phyloP scores from a whole-genome alignment of 306 rosid genomes.

The Bauhinia variegata region DNA sequence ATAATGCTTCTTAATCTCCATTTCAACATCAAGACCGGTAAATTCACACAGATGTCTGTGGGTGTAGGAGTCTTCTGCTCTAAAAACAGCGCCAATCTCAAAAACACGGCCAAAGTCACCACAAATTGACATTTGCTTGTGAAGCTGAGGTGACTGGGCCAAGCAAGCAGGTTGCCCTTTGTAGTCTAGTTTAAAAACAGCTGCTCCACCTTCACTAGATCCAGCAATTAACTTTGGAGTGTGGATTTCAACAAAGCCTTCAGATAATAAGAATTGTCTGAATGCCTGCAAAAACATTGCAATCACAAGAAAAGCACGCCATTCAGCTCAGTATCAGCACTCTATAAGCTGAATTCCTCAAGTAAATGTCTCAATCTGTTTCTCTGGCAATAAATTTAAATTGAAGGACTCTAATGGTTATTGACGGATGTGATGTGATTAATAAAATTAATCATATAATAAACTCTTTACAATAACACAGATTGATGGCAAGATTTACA shows the following conservation, averaged over 20 bases:
- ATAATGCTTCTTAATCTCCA: conserved; percentile 81
- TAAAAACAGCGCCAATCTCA: conserved; percentile 84
- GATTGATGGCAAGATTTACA: conserved; percentile 42
- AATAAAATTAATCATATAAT: background rate
- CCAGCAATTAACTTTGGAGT: conserved; percentile 60
- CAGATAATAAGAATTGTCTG: conserved; percentile 63
- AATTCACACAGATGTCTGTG: conserved; percentile 96
- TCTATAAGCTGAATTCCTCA: background rate
- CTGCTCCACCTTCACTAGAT: conserved; percentile 96
- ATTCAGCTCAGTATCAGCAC: background rate
- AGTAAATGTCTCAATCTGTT: background rate
- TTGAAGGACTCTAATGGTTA: background rate
- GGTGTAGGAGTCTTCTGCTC: conserved; percentile 90
- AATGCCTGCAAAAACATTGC: conserved; percentile 55
- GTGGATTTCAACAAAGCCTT: conserved; percentile 58
- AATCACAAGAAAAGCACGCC: conserved; percentile 23
- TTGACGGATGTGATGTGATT: background rate
- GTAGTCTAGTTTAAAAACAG: conserved; percentile 87
- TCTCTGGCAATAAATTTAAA: conserved; percentile 11
- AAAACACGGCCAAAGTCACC: conserved; percentile 87
- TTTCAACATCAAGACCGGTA: conserved; percentile 91
- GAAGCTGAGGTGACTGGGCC: conserved; percentile 97
- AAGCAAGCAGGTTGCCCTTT: conserved; percentile 87
- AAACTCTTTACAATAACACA: background rate
- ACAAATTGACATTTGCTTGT: conserved; percentile 93